Evolutionary conservation across 345 rosid genomes (phyloP), one percentile per base, ranked within the genome.

Genomic region (Brassica cretica): DNA sequence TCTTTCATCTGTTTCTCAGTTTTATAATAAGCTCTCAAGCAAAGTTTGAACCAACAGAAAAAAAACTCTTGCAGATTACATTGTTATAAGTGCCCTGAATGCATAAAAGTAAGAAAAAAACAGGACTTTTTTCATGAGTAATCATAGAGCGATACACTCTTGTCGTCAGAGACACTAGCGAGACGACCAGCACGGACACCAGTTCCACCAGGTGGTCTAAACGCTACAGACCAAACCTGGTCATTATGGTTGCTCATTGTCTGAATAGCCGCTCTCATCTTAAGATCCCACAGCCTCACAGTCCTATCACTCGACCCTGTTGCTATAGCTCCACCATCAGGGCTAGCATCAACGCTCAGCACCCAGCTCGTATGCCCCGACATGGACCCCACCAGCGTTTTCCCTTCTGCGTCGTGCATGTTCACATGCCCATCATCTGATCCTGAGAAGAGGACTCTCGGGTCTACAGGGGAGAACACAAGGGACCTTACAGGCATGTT

Each of bases 281-380:
- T 84, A 25, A 95, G 88, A 89, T 95, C 99, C 99, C 99, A 95
- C 8, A 95, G 89, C 88, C 86, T 88, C 67, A 91, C 99, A 11
- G 98, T 91, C 81, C 89, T 86, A 79, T 95, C 99, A 68, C 98
- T 93, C 4, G 97, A 95, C 4, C 98, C 99, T 0, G 99, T 91
- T 0, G 93, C 98, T 70, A 93, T 80, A 5, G 96, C 93, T 14
- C 83, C 86, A 33, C 97, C 98, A 63, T 95, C 97, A 0, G 98
- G 98, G 84, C 96, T 91, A 29, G 91, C 93, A 74, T 93, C 98
- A 15, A 95, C 91, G 12, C 96, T 93, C 84, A 93, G 77, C 53
- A 95, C 99, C 98, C 98, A 93, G 78, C 97, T 85, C 8, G 92
- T 82, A 74, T 95, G 97, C 30, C 97, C 98, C 0, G 98, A 91